Evolutionary conservation across 1,139 yeast species (phyloP).

Genomic region (Yamadazyma diddensiae): DNA sequence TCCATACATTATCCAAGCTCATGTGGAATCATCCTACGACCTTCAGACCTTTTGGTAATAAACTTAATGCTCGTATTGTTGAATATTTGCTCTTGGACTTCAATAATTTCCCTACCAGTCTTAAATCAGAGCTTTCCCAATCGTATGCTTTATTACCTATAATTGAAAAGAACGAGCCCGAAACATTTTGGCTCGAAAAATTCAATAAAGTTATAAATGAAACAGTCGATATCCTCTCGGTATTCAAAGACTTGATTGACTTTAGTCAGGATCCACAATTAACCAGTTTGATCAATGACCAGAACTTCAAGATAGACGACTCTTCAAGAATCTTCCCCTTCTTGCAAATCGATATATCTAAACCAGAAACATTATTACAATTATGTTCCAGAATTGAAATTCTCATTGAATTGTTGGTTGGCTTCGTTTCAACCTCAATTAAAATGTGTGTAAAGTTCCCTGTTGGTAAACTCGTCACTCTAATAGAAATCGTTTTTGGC

Average conservation of each 20-base stretch:
- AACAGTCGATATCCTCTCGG: slow-evolving; percentile 46
- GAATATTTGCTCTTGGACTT: slow-evolving; percentile 30
- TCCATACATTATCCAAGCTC: slow-evolving; percentile 50
- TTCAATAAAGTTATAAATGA: slow-evolving; percentile 40
- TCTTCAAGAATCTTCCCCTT: slow-evolving; percentile 31
- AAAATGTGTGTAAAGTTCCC: slow-evolving; percentile 53
- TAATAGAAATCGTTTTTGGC: slow-evolving; percentile 51
- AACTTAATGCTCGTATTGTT: slow-evolving; percentile 49
- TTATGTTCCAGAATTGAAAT: slow-evolving; percentile 50
- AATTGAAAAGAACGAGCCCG: slow-evolving; percentile 52
- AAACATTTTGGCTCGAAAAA: slow-evolving; percentile 46
- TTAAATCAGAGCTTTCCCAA: slow-evolving; percentile 43
- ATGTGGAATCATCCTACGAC: slow-evolving; percentile 69
- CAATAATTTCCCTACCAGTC: slow-evolving; percentile 27
- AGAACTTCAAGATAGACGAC: slow-evolving; percentile 5
- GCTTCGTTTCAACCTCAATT: slow-evolving; percentile 45
- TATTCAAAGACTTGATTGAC: slow-evolving; percentile 59
- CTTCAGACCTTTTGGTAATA: slow-evolving; percentile 73
- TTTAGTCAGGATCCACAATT: slow-evolving; percentile 52
- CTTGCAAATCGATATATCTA: slow-evolving; percentile 56
- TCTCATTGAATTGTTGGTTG: slow-evolving; percentile 42
- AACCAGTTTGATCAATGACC: slow-evolving; percentile 18
- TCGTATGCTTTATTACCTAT: slow-evolving; percentile 60
- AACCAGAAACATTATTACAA: slow-evolving; percentile 47
- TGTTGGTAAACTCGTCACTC: slow-evolving; percentile 47